Base-by-base conservation (phyloP, 2,329 filamentous ascomycete genomes). In the Metarhizium robertsii region DNA sequence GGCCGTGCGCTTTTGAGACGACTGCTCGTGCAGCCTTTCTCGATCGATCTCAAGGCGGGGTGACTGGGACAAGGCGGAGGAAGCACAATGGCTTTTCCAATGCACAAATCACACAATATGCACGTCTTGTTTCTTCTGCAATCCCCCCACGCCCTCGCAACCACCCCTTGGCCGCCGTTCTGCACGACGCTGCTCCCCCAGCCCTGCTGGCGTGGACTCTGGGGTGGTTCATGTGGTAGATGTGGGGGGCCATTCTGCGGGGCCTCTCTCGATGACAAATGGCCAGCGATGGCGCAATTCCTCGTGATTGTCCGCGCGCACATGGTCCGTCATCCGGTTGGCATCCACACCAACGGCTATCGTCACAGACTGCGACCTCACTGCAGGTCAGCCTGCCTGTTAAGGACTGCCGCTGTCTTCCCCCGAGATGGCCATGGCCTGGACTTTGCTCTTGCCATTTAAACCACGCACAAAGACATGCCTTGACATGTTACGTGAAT, bases 231-330 rank as follows among this genome's bases (percentile, higher is more conserved):
- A 60, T 66, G 57, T 66, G 61, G 60, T 59, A 59, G 57, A 55
- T 57, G 61, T 60, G 61, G 62, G 61, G 62, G 57, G 57, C 57
- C 34, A n/a, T 40, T 18, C 25, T 51, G 57, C 54, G 50, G 51
- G 49, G 46, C 45, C 49, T 20, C 54, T 66, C 68, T 62, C 60
- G 67, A 70, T 71, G 70, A 71, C 72, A 74, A 77, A 75, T 75
- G 67, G 67, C 62, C 63, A 66, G 62, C 69, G 74, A 83, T 83
- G 79, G 75, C 78, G 80, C 78, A 76, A 84, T 83, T 79, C 69
- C 79, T 74, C 79, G 79, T 82, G 80, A 83, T 75, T 71, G 73
- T 57, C 61, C 59, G 57, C 46, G 18, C 32, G 50, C 55, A 18
- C 20, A n/a, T 51, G n/a, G 18, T 45, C n/a, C 5, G n/a, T 38